A percentile compares a stretch with the other conserved stretches of the same genome.
Conservation (phyloP, 306 rosid genomes). For the Arachis hypogaea region DNA sequence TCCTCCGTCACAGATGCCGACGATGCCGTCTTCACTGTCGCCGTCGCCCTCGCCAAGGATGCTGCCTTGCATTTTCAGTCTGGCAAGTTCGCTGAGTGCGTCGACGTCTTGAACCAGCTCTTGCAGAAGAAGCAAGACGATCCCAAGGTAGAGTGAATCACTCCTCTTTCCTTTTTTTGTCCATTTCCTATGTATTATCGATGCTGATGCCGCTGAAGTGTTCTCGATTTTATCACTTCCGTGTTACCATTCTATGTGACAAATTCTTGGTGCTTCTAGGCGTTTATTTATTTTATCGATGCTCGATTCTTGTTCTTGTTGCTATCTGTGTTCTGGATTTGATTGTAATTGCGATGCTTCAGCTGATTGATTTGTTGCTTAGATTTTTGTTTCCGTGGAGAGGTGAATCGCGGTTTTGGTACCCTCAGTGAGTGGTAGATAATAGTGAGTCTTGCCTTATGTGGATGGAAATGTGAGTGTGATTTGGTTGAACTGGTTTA, state of each 20-base stretch:
- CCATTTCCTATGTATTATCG: neutral
- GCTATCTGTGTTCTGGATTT: neutral
- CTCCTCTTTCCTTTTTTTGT: neutral
- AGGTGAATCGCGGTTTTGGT: conserved; percentile 12
- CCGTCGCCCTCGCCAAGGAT: conserved; percentile 73
- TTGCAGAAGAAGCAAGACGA: conserved; percentile 73
- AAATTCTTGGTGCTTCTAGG: neutral
- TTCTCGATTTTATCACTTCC: neutral
- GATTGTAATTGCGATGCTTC: conserved; percentile 2
- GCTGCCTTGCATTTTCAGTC: conserved; percentile 88
- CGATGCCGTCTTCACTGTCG: conserved; percentile 60
- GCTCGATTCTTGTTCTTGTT: neutral
- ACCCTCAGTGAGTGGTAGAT: conserved; percentile 10
- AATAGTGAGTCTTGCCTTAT: conserved; percentile 16
- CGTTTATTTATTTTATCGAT: neutral
- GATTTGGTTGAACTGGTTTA: conserved; percentile 17
- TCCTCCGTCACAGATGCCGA: conserved; percentile 57
- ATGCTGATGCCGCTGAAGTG: conserved; percentile 18
- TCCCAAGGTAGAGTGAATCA: conserved; percentile 66
- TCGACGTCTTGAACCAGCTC: conserved; percentile 74
- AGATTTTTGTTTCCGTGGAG: neutral
- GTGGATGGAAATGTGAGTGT: conserved; percentile 18
- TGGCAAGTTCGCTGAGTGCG: conserved; percentile 77
- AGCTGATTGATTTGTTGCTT: conserved; percentile 29
- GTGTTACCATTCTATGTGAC: neutral